Evolutionary conservation across 805 yeast genomes (phyloP).

Genomic region (Candida silvatica): DNA sequence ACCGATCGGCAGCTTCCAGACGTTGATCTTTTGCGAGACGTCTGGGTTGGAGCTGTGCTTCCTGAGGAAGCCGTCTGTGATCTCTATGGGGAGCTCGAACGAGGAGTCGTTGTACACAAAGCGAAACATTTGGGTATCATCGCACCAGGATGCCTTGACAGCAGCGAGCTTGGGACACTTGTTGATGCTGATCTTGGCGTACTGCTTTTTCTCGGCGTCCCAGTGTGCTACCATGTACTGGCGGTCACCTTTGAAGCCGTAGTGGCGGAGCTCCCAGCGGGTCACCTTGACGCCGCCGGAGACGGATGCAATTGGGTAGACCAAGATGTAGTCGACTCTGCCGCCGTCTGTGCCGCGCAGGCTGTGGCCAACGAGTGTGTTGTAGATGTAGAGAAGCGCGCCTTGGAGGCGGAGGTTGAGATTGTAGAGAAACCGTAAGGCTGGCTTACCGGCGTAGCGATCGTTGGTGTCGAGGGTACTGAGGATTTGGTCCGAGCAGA

Average conservation of each 20-base stretch:
- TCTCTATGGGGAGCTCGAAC: slow-evolving; percentile 14
- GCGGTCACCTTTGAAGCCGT: slow-evolving; percentile 22
- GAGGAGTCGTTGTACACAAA: too few species aligned
- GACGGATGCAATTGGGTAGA: slow-evolving; percentile 24
- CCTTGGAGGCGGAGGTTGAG: too few species aligned
- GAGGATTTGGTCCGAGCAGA: too few species aligned
- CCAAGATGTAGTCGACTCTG: slow-evolving; percentile 13
- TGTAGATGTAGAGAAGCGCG: too few species aligned
- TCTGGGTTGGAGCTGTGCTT: slow-evolving; percentile 9
- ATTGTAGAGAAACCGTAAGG: too few species aligned
- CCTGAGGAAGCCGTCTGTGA: slow-evolving; percentile 10
- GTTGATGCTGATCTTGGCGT: slow-evolving; percentile 11
- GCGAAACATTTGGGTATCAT: too few species aligned
- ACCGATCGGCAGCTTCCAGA: slow-evolving; percentile 15
- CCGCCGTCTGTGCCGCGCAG: slow-evolving; percentile 16
- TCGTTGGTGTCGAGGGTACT: too few species aligned
- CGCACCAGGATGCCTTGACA: slow-evolving; percentile 12
- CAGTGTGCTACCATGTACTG: slow-evolving; percentile 16
- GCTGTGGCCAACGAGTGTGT: too few species aligned
- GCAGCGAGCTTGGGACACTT: slow-evolving; percentile 6
- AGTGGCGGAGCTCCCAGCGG: slow-evolving; percentile 19
- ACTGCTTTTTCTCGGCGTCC: slow-evolving; percentile 8
- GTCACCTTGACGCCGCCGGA: slow-evolving; percentile 17
- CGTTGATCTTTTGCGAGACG: slow-evolving; percentile 2
- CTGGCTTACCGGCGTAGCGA: too few species aligned